Evolutionary conservation across 768 basidiomycete species (phyloP).

Genomic region (Mycena galopus): DNA sequence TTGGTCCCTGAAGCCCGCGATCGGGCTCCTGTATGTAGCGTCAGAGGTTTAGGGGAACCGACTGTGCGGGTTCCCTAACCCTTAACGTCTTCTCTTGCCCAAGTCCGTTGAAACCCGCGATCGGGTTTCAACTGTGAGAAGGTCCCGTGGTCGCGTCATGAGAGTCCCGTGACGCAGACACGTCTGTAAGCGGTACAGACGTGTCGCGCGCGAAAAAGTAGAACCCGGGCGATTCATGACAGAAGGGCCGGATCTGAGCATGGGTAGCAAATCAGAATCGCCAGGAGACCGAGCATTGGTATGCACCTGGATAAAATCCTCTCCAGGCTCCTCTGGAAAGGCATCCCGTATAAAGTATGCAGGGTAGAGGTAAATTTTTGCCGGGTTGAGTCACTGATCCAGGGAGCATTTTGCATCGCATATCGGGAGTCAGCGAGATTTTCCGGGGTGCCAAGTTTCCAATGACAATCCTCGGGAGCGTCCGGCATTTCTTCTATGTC

Average conservation of each 20-base stretch:
- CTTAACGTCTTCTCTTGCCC: too few species aligned
- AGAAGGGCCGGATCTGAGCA: conserved; percentile 15
- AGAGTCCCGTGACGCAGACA: too few species aligned
- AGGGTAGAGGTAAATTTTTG: neutral
- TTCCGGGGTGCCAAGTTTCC: neutral
- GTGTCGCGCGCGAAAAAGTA: too few species aligned
- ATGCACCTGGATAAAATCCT: neutral
- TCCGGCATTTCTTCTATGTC: neutral
- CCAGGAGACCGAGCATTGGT: neutral
- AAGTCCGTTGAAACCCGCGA: too few species aligned
- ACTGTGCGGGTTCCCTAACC: too few species aligned
- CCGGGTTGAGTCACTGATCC: neutral
- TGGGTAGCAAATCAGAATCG: neutral
- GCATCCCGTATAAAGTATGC: neutral
- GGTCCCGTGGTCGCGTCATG: too few species aligned
- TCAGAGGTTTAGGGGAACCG: too few species aligned
- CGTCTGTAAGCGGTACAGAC: too few species aligned
- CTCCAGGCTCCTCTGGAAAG: neutral
- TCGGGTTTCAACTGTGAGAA: too few species aligned
- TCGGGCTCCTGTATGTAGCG: too few species aligned
- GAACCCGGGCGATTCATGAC: too few species aligned
- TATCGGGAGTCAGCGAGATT: neutral
- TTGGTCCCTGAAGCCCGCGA: too few species aligned
- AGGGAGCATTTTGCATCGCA: neutral
- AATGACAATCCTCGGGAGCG: neutral